These are phyloP conservation scores for Calendula officinalis DNA, from an alignment of 129 eudicot genomes.

Conservation along the genomic window DNA sequence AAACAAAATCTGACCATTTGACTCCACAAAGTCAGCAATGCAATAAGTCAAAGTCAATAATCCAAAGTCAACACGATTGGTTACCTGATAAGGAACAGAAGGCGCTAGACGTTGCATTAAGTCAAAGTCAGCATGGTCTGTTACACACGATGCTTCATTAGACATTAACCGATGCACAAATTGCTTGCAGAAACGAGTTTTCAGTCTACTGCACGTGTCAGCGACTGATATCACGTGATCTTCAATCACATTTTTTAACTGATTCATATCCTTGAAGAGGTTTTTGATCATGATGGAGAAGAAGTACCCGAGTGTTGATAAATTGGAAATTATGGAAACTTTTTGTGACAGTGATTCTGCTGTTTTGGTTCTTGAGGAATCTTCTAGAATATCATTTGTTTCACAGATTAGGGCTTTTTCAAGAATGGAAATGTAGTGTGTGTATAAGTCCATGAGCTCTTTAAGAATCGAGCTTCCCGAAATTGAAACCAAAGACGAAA, in stretches of 20 bases:
- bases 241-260: constrained; percentile 43
- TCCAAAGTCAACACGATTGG: constrained; percentile 2
- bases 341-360: constrained; percentile 48
- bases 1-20: constrained; percentile 54
- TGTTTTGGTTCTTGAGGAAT: constrained; percentile 32
- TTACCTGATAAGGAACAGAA: constrained; percentile 66
- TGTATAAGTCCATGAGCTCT: constrained; percentile 51
- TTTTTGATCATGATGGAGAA: constrained; percentile 41
- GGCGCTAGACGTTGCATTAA: constrained; percentile 34
- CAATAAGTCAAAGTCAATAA: not conserved
- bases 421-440: constrained; percentile 46
- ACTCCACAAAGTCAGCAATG: constrained; percentile 22
- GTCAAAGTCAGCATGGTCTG: constrained; percentile 28
- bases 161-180: constrained; percentile 40
- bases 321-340: constrained; percentile 55
- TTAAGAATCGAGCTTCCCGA: constrained; percentile 51
- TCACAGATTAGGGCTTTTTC: constrained; percentile 51
- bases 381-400: constrained; percentile 29
- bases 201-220: constrained; percentile 36
- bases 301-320: constrained; percentile 41
- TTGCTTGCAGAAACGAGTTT: constrained; percentile 41
- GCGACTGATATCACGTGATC: constrained; percentile 30
- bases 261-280: constrained; percentile 42
- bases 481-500: constrained; percentile 45
- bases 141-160: constrained; percentile 19